phyloP scores from a whole-genome alignment of 805 yeast genomes.

The Maudiozyma serrabonitensis region DNA sequence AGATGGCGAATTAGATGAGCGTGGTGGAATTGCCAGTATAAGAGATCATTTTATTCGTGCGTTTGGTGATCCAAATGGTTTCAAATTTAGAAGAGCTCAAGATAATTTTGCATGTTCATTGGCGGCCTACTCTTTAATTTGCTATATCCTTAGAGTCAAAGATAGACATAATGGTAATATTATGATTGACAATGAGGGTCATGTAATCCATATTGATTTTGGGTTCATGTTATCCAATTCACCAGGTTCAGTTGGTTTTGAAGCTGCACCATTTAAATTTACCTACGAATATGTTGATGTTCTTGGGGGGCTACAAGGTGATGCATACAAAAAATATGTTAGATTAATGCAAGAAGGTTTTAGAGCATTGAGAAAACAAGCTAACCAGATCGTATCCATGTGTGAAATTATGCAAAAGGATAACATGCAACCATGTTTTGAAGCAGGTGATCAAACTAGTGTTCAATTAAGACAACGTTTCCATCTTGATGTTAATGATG shows the following conservation, averaged over 20 bases:
- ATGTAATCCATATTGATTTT: conserved; percentile 89
- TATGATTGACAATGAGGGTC: conserved; percentile 94
- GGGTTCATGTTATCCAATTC: conserved; percentile 88
- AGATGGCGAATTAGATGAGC: conserved; percentile 53
- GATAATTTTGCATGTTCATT: conserved; percentile 75
- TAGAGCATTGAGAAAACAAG: conserved; percentile 57
- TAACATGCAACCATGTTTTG: conserved; percentile 83
- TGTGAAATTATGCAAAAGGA: conserved; percentile 94
- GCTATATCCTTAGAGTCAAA: conserved; percentile 83
- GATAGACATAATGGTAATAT: conserved; percentile 97
- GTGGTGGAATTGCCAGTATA: conserved; percentile 58
- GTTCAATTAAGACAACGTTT: conserved; percentile 70
- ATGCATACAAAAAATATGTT: conserved; percentile 50
- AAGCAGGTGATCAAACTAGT: conserved; percentile 76
- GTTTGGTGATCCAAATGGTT: conserved; percentile 55
- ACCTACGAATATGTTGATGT: conserved; percentile 84
- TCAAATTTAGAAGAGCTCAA: conserved; percentile 63
- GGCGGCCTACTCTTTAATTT: conserved; percentile 86
- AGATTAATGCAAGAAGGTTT: conserved; percentile 63
- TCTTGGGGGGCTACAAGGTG: conserved; percentile 68
- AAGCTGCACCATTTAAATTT: conserved; percentile 93
- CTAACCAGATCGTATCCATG: conserved; percentile 67
- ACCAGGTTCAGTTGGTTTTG: conserved; percentile 96
- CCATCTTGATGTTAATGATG: conserved; percentile 64
- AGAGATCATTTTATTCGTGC: conserved; percentile 69